These are phyloP conservation scores for Chaetomium olivaceum DNA, from an alignment of 2,329 filamentous ascomycete genomes.

Conservation along the genomic window DNA sequence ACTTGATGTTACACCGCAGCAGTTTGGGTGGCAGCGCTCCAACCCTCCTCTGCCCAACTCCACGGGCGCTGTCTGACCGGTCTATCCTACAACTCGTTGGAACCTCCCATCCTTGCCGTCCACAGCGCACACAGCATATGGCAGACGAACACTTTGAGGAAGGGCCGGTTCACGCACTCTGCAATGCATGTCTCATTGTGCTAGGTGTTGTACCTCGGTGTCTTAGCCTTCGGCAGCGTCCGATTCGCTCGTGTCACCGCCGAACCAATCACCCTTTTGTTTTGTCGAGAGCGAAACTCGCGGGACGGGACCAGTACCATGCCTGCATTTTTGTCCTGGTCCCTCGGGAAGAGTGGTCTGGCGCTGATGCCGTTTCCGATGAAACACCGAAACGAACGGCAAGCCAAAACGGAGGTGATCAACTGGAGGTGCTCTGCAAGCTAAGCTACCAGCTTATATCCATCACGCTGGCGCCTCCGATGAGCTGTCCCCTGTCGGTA, in stretches of 20 bases:
- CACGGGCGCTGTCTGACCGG: background rate
- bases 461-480: background rate
- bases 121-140: conserved; percentile 6
- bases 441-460: background rate
- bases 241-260: background rate
- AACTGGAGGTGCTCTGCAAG: background rate
- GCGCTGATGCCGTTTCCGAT: background rate
- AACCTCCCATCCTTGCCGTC: background rate
- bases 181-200: conserved; percentile 12
- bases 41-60: background rate
- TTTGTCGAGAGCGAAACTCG: background rate
- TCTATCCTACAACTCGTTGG: background rate
- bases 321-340: background rate
- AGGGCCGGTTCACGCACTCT: conserved; percentile 20
- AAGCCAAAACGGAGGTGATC: background rate
- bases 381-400: background rate
- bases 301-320: background rate
- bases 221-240: background rate
- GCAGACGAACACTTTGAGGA: conserved; percentile 11
- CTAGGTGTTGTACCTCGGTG: background rate
- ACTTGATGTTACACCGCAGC: background rate
- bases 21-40: background rate
- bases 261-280: background rate
- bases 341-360: background rate
- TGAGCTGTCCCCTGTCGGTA: background rate